phyloP scores from a whole-genome alignment of 75 land plant genomes.

The Picea glauca region DNA sequence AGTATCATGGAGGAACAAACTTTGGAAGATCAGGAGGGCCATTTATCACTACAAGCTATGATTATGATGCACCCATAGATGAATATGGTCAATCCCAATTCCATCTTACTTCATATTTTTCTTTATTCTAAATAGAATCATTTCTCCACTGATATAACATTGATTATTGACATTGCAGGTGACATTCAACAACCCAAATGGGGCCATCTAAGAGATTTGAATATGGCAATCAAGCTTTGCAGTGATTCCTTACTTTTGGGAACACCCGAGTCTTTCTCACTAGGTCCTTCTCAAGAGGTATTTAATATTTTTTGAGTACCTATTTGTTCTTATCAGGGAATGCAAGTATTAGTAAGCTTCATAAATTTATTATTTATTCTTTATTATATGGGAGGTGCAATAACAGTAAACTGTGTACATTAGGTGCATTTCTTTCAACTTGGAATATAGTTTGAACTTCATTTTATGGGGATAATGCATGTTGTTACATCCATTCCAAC shows the following conservation, averaged over 20 bases:
- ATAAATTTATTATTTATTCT: no score
- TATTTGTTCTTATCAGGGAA: not conserved
- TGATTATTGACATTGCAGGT: conserved; percentile 19
- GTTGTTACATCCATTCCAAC: not conserved
- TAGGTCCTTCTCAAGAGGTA: conserved; percentile 15
- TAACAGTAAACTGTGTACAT: not conserved
- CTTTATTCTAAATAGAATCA: not conserved
- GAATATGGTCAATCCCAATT: conserved; percentile 33
- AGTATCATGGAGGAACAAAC: conserved; percentile 93
- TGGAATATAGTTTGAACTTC: not conserved
- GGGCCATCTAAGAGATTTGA: conserved; percentile 38
- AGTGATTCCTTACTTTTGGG: conserved; percentile 25
- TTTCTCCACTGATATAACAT: not conserved
- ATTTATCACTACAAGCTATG: conserved; percentile 61
- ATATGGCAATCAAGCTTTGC: conserved; percentile 35
- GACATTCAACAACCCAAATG: conserved; percentile 33
- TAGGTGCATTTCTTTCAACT: not conserved
- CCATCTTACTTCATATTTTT: not conserved
- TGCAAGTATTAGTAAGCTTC: not conserved
- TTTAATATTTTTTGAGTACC: not conserved
- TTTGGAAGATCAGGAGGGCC: conserved; percentile 72
- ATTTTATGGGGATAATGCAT: not conserved
- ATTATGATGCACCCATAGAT: conserved; percentile 79
- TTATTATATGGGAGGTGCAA: no score
- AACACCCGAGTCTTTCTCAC: not conserved